Evolutionary conservation across 805 yeast genomes (phyloP), one percentile per base, ranked within the genome.

Genomic region (Cyberlindnera mycetangii): DNA sequence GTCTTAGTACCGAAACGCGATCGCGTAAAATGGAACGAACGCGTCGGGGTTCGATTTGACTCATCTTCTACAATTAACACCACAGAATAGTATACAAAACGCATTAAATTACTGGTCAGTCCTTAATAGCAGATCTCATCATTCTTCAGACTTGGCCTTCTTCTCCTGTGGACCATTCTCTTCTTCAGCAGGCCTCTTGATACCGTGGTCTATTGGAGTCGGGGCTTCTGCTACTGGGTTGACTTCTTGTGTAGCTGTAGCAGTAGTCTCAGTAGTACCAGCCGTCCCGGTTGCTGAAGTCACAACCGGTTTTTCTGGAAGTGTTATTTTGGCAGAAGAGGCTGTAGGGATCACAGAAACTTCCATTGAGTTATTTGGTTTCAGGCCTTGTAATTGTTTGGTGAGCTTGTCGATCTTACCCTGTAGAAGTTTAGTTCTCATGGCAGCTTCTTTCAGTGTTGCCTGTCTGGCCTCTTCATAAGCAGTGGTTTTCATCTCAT

Each of bases 361-460:
- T 17, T 21, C n/a, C 7, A 6, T n/a, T 28, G 24, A 31, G 27
- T 31, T 41, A 14, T 39, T 40, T 21, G 15, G 16, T 41, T 42
- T 42, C 18, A 77, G 49, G 5, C 69, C 70, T 12, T 67, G 64
- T 37, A 71, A 72, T 32, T 68, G 68, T 8, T 59, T 55, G 7
- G 58, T 58, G 27, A 74, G 48, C 15, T 61, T 64, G 14, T 62
- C 66, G 12, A 75, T 47, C 50, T 72, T 69, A n/a, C 59, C 50
- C 37, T 65, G 74, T 32, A 83, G 58, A n/a, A 66, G 65, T 33
- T 67, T 65, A 28, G 62, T 61, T 37, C 68, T 69, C 55, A 67
- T 67, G 1, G 68, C 68, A 54, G 65, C 51, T 64, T 65, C 60
- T 51, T 48, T 58, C 48, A 55, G 21, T 8, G 61, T 51, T 2